phyloP scores from a whole-genome alignment of 2,329 filamentous ascomycete genomes.

The Pezicula neosporulosa region DNA sequence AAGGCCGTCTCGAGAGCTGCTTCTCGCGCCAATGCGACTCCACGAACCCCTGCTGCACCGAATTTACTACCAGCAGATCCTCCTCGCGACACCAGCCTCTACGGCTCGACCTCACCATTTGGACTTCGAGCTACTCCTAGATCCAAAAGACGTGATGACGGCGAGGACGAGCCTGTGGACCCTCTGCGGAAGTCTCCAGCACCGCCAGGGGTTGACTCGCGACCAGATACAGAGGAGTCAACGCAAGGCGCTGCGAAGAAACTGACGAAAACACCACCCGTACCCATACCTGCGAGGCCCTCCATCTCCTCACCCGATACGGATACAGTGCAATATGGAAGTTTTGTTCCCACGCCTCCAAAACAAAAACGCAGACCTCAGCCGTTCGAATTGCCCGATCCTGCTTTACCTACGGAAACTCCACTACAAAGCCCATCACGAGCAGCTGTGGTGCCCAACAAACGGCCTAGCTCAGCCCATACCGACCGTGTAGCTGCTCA shows the following conservation, averaged over 20 bases:
- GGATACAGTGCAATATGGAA: constrained; percentile 52
- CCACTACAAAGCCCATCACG: neutral
- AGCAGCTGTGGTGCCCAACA: neutral
- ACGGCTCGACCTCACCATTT: constrained; percentile 14
- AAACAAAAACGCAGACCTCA: constrained; percentile 13
- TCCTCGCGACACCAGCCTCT: neutral
- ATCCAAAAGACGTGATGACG: constrained; percentile 1
- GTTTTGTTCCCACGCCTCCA: constrained; percentile 55
- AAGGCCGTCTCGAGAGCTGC: constrained; percentile 77
- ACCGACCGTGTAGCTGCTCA: neutral
- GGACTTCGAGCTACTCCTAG: constrained; percentile 4
- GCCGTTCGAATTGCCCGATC: constrained; percentile 57
- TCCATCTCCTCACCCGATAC: constrained; percentile 3
- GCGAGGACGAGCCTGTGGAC: constrained; percentile 5
- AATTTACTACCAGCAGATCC: neutral
- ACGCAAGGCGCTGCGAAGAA: constrained; percentile 6
- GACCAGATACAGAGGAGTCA: constrained; percentile 12
- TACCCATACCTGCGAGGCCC: constrained; percentile 27
- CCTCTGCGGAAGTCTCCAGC: constrained; percentile 16
- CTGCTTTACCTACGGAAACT: constrained; percentile 36
- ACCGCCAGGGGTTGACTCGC: constrained; percentile 16
- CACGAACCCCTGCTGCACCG: neutral
- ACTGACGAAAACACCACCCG: constrained; percentile 28
- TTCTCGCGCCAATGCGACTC: constrained; percentile 45
- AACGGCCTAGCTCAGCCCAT: neutral